Evolutionary conservation across 805 yeast species (phyloP).

Genomic region (Metschnikowia shivogae): DNA sequence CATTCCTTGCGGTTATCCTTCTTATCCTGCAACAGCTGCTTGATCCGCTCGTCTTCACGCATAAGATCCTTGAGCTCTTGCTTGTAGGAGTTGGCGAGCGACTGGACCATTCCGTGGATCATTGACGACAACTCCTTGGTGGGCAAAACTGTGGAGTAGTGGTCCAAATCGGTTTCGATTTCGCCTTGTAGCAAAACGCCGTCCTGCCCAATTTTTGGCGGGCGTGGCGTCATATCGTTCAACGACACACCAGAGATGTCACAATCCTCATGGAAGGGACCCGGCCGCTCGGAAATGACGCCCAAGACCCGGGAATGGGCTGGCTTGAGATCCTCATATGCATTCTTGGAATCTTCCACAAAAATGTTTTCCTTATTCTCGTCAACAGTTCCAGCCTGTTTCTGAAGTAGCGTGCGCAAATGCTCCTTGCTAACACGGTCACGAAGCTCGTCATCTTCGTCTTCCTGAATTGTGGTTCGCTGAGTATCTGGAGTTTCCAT

Average conservation of each 20-base stretch:
- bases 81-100: constrained; percentile 55
- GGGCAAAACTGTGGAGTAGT: constrained; percentile 16
- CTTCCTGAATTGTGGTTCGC: constrained; percentile 42
- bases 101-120: constrained; percentile 41
- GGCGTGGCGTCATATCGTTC: constrained; percentile 26
- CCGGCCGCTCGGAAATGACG: constrained; percentile 27
- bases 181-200: constrained; percentile 16
- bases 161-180: not conserved
- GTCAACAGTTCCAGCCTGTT: constrained; percentile 21
- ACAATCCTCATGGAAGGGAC: not conserved
- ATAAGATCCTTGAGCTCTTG: constrained; percentile 41
- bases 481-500: constrained; percentile 45
- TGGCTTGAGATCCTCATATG: constrained; percentile 17
- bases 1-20: constrained; percentile 40
- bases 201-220: constrained; percentile 21
- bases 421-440: constrained; percentile 35
- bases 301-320: constrained; percentile 1
- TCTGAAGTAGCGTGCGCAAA: constrained; percentile 24
- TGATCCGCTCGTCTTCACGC: constrained; percentile 19
- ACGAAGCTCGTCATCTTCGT: constrained; percentile 28
- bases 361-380: constrained; percentile 50
- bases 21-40: constrained; percentile 47
- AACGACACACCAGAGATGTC: not conserved
- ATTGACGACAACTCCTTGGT: constrained; percentile 33
- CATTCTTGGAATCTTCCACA: constrained; percentile 29